Evolutionary conservation across 2,329 filamentous ascomycete species (phyloP).

Genomic region (Zymoseptoria pseudotritici): DNA sequence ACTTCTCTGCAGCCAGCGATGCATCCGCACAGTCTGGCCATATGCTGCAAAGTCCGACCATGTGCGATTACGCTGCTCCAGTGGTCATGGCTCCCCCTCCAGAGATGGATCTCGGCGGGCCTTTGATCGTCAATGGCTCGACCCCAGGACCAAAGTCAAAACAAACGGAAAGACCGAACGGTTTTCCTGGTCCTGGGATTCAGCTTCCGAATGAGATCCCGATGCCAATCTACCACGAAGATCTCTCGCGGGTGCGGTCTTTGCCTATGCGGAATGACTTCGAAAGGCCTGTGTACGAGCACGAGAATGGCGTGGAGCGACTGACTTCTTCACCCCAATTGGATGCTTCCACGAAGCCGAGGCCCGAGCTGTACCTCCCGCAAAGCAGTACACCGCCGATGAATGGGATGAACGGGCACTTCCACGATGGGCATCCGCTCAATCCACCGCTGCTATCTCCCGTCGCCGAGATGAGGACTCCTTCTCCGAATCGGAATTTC

Average conservation of each 20-base stretch:
- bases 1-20: conserved; percentile 28
- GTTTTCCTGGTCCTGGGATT: conserved; percentile 5
- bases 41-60: conserved; percentile 16
- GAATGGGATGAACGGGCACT: conserved; percentile 14
- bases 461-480: conserved; percentile 65
- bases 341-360: conserved; percentile 12
- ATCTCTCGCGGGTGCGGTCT: conserved; percentile 1
- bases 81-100: conserved; percentile 3
- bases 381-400: conserved; percentile 14
- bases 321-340: conserved; percentile 2
- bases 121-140: conserved; percentile 38
- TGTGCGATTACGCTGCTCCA: conserved; percentile 10
- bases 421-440: conserved; percentile 12
- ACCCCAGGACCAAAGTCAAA: conserved; percentile 13
- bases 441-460: conserved; percentile 53
- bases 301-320: background rate
- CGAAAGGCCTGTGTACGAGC: background rate
- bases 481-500: conserved; percentile 57
- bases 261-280: conserved; percentile 4
- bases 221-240: conserved; percentile 3
- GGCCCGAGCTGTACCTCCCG: conserved; percentile 16
- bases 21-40: conserved; percentile 12
- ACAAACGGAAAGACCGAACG: conserved; percentile 11
- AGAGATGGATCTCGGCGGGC: conserved; percentile 23
- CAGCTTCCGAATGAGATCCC: conserved; percentile 9